A percentile compares a stretch with the other conserved stretches of the same genome.
Conservation (phyloP, 495 filamentous ascomycete species). For the Daldinia caldariorum region DNA sequence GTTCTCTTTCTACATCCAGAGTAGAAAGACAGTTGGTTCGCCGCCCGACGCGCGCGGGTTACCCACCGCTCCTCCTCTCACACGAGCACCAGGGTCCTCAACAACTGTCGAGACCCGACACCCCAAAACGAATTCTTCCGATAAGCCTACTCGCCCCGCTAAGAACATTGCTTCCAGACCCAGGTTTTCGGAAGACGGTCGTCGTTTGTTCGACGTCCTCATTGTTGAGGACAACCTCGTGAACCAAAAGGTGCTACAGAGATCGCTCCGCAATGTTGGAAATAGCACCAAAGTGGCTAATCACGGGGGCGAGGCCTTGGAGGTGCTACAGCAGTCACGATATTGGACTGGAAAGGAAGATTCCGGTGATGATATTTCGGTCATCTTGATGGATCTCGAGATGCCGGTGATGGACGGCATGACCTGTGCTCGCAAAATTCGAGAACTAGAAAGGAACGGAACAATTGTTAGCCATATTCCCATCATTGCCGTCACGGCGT, state of each 20-base stretch:
- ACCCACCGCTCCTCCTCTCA: slow-evolving; percentile 43
- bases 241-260: slow-evolving; percentile 77
- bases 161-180: slow-evolving; percentile 32
- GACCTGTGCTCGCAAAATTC: slow-evolving; percentile 74
- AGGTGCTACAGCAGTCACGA: slow-evolving; percentile 56
- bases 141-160: slow-evolving; percentile 10
- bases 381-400: slow-evolving; percentile 85
- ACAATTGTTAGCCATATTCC: slow-evolving; percentile 68
- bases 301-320: slow-evolving; percentile 81
- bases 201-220: slow-evolving; percentile 59
- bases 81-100: slow-evolving; percentile 45
- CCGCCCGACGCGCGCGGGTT: slow-evolving; percentile 30
- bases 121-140: slow-evolving; percentile 24
- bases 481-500: slow-evolving; percentile 83
- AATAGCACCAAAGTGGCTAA: slow-evolving; percentile 77
- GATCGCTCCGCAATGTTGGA: slow-evolving; percentile 74
- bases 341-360: slow-evolving; percentile 58
- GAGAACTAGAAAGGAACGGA: slow-evolving; percentile 67
- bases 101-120: slow-evolving; percentile 41
- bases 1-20: slow-evolving; percentile 80
- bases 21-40: slow-evolving; percentile 46
- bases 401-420: slow-evolving; percentile 91
- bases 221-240: slow-evolving; percentile 90
- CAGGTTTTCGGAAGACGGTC: slow-evolving; percentile 46
- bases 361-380: slow-evolving; percentile 60